Conservation (phyloP, 805 yeast species). For the Maudiozyma turicensis region DNA sequence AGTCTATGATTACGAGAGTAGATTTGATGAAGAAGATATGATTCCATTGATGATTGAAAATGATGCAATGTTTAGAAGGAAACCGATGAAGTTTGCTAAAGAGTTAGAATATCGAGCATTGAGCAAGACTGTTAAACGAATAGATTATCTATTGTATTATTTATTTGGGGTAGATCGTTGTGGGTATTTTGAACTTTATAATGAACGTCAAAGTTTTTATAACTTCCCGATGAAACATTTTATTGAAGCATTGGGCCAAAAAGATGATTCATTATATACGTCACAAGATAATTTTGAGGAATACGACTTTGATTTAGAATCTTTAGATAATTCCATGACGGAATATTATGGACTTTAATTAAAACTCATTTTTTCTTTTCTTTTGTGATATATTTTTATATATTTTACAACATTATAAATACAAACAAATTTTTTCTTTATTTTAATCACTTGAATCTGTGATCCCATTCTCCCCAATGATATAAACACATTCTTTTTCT, state of each 20-base stretch:
- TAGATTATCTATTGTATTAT: constrained; percentile 17
- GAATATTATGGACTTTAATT: not conserved
- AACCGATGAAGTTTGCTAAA: constrained; percentile 13
- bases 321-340: not conserved
- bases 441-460: constrained; percentile 36
- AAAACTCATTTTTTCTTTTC: not conserved
- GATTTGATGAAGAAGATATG: constrained; percentile 16
- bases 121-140: constrained; percentile 2
- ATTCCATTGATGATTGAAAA: constrained; percentile 12
- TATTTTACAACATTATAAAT: not conserved
- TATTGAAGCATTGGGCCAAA: constrained; percentile 8
- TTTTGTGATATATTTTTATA: not conserved
- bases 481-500: constrained; percentile 67
- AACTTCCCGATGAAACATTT: constrained; percentile 9
- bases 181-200: constrained; percentile 19
- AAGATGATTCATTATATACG: not conserved
- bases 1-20: constrained; percentile 13
- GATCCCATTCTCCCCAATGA: constrained; percentile 60
- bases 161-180: constrained; percentile 18
- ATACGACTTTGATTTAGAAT: not conserved
- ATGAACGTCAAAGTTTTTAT: constrained; percentile 14
- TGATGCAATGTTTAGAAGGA: constrained; percentile 6
- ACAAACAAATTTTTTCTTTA: too few species aligned
- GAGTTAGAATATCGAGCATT: constrained; percentile 22
- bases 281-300: not conserved